phyloP scores from a whole-genome alignment of 2,329 filamentous ascomycete genomes.

The Cadophora sp. region DNA sequence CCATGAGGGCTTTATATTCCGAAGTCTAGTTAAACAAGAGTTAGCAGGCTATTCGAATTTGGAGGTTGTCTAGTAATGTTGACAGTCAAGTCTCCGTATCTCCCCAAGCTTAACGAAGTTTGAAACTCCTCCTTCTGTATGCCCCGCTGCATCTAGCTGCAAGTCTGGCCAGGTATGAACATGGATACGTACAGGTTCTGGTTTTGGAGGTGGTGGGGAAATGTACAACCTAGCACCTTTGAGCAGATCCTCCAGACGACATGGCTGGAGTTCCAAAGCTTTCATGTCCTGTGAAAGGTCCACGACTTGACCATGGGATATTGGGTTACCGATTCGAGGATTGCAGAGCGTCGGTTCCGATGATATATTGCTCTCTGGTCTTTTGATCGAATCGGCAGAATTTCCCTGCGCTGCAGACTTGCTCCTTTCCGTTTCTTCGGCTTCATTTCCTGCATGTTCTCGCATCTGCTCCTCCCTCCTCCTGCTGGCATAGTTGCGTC shows the following conservation, averaged over 20 bases:
- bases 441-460: neutral
- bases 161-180: neutral
- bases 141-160: neutral
- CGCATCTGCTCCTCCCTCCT: neutral
- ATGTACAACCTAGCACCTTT: conserved; percentile 75
- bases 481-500: neutral
- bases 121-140: neutral
- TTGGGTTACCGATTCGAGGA: conserved; percentile 64
- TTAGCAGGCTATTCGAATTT: conserved; percentile 6
- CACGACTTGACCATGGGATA: conserved; percentile 74
- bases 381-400: neutral
- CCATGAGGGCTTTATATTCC: conserved; percentile 90
- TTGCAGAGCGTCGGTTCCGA: conserved; percentile 55
- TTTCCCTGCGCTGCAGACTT: neutral
- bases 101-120: neutral
- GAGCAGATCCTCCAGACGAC: conserved; percentile 73
- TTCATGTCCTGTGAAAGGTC: conserved; percentile 63
- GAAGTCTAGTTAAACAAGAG: conserved; percentile 58
- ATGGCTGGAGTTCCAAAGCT: conserved; percentile 42
- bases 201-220: conserved; percentile 81
- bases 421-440: neutral
- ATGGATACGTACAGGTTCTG: conserved; percentile 68
- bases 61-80: no score
- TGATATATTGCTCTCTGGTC: neutral
- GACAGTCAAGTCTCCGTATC: neutral